These are phyloP conservation scores for Brassica rapa DNA, from an alignment of 345 rosid genomes.

Conservation along the genomic window DNA sequence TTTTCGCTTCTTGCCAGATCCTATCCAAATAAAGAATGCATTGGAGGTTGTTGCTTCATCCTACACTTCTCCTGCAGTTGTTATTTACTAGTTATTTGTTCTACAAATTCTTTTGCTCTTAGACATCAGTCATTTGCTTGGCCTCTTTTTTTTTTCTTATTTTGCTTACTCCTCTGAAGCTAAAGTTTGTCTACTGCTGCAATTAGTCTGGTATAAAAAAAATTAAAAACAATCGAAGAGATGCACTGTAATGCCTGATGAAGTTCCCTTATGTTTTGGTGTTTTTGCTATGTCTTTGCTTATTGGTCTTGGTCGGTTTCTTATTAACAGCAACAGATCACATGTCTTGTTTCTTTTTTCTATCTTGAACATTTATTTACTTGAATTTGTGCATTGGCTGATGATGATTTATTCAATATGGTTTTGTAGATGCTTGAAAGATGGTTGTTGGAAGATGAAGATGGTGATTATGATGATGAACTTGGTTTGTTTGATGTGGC, in stretches of 20 bases:
- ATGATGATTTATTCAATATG: too few species aligned
- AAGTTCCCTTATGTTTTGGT: not conserved
- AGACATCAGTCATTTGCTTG: not conserved
- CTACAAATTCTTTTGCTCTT: not conserved
- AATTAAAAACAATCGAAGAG: not conserved
- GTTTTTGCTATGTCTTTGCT: conserved; percentile 13
- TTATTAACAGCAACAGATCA: too few species aligned
- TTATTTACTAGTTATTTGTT: not conserved
- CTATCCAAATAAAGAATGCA: conserved; percentile 88
- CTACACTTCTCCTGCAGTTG: not conserved
- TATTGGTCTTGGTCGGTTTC: too few species aligned
- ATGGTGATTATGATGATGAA: too few species aligned
- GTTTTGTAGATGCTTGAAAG: too few species aligned
- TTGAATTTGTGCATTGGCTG: too few species aligned
- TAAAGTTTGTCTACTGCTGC: not conserved
- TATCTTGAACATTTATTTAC: too few species aligned
- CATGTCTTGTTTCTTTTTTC: too few species aligned
- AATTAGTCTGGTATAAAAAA: not conserved
- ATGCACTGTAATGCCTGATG: not conserved
- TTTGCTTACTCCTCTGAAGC: not conserved
- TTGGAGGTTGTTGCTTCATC: conserved; percentile 58
- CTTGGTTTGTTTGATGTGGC: too few species aligned
- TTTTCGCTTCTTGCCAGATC: conserved; percentile 91
- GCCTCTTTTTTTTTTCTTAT: not conserved
- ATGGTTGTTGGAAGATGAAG: too few species aligned